Evolutionary conservation across 768 basidiomycete genomes (phyloP), one percentile per base, ranked within the genome.

Genomic region (Auricularia heimuer): DNA sequence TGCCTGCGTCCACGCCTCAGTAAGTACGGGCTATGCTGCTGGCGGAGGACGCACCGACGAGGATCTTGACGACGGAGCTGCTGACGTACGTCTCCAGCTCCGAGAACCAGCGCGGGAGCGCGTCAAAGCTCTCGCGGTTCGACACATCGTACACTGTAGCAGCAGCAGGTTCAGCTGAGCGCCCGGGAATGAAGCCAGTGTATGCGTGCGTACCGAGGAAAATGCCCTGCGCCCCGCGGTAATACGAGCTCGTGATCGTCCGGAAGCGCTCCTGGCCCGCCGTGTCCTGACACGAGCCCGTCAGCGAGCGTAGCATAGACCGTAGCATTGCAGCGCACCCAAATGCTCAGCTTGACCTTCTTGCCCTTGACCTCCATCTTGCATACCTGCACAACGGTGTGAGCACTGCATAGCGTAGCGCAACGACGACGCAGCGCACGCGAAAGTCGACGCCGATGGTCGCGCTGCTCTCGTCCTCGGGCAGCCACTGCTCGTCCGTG

Each of bases 211-310:
- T 33, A 78, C 79, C 77, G 29, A 80, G 73, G 21, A 81, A 73
- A 61, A 81, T 78, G 10, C 79, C 79, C 63, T 81, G 79, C 2
- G 79, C 79, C 18, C 79, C 80, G 61, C 97, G 84, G 72, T 98
- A 99, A 71, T 98, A 99, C 8, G 90, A 92, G 2, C 89, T 89
- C 3, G 97, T 98, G 69, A 99, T 89, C 3, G 95, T 97, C 58
- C 94, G 82, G 73, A 98, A 99, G 4, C 96, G 86, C 76, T 99
- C 97, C 75, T 98, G 96, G 0, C 97, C 96, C 62, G 94, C 93
- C 0, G 94, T 96, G 70, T 97, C 93, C 93, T 94, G 69, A n/a
- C 29, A 29, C 29, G 29, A 14, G 33, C 34, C 3, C 24, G 56
- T 11, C n/a, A 24, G 24, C 16, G 29, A 3, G 60, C 62, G 63